These are phyloP conservation scores for Ustilago nuda DNA, from an alignment of 1,284 basidiomycete genomes.

Conservation along the genomic window DNA sequence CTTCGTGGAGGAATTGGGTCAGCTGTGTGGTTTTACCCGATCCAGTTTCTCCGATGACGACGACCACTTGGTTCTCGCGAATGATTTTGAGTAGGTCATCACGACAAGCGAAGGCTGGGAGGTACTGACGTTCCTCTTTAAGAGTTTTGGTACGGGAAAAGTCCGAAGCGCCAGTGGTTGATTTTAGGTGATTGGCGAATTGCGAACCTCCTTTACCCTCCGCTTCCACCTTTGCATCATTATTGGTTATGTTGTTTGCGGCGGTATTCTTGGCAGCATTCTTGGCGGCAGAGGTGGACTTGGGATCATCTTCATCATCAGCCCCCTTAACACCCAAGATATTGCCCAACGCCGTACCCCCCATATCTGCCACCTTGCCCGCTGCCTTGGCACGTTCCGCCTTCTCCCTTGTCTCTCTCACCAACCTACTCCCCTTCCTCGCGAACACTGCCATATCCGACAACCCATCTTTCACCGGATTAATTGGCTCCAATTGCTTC, in stretches of 20 bases:
- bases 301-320: slow-evolving; percentile 72
- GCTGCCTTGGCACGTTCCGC: slow-evolving; percentile 82
- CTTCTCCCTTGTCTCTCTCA: slow-evolving; percentile 94
- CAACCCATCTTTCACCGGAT: slow-evolving; percentile 91
- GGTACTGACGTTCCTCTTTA: slow-evolving; percentile 94
- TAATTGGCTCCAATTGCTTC: slow-evolving; percentile 95
- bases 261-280: slow-evolving; percentile 3
- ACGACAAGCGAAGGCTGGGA: slow-evolving; percentile 96
- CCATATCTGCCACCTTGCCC: slow-evolving; percentile 90
- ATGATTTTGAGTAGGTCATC: slow-evolving; percentile 91
- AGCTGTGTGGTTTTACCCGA: slow-evolving; percentile 95
- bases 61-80: slow-evolving; percentile 92
- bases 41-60: slow-evolving; percentile 95
- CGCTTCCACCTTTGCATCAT: slow-evolving; percentile 70
- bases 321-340: slow-evolving; percentile 97
- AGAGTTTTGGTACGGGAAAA: slow-evolving; percentile 87
- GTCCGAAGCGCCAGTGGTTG: slow-evolving; percentile 78
- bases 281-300: background rate
- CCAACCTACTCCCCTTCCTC: slow-evolving; percentile 91
- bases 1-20: slow-evolving; percentile 91
- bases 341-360: slow-evolving; percentile 93
- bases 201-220: slow-evolving; percentile 94
- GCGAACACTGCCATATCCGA: slow-evolving; percentile 95
- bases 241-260: background rate
- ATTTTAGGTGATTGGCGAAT: slow-evolving; percentile 86